phyloP scores from a whole-genome alignment of 495 filamentous ascomycete genomes.

The Lindgomyces ingoldianus region DNA sequence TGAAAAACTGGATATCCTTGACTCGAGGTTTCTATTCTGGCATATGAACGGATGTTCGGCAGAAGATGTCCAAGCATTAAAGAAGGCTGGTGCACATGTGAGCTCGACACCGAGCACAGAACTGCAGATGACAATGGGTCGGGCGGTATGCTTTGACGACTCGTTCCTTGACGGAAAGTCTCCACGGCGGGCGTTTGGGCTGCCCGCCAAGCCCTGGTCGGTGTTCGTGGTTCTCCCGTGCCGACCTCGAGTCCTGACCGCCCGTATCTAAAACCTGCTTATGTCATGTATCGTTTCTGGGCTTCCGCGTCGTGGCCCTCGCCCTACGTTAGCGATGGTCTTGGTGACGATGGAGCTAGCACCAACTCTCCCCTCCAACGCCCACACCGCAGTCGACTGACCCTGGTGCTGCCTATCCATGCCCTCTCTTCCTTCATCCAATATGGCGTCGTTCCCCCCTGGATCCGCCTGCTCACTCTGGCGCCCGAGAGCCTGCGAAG shows the following conservation, averaged over 20 bases:
- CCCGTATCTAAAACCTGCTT: not conserved
- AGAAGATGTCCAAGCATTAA: conserved; percentile 25
- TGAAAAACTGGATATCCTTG: conserved; percentile 17
- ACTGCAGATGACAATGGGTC: conserved; percentile 35
- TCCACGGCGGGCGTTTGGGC: conserved; percentile 1
- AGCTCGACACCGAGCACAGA: conserved; percentile 37
- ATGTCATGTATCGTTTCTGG: not conserved
- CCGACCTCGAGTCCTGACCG: conserved; percentile 2
- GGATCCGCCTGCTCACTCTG: not conserved
- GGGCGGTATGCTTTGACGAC: conserved; percentile 18
- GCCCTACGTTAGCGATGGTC: conserved; percentile 1
- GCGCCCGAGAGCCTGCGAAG: not conserved
- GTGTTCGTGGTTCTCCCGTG: conserved; percentile 1
- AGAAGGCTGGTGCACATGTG: conserved; percentile 27
- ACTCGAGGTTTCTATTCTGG: conserved; percentile 20
- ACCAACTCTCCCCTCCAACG: conserved; percentile 1
- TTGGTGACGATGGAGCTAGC: conserved; percentile 6
- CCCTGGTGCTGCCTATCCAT: conserved; percentile 9
- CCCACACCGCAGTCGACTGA: conserved; percentile 5
- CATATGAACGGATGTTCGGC: conserved; percentile 13
- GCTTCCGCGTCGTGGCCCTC: not conserved
- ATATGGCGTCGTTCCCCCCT: conserved; percentile 14
- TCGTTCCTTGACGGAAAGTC: conserved; percentile 2
- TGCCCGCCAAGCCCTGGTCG: not conserved
- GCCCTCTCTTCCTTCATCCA: conserved; percentile 8